Percentiles rank a stretch among this genome's conserved stretches.
These are phyloP conservation scores for Lactarius hengduanensis DNA, from an alignment of 768 basidiomycete genomes.

Conservation along the genomic window DNA sequence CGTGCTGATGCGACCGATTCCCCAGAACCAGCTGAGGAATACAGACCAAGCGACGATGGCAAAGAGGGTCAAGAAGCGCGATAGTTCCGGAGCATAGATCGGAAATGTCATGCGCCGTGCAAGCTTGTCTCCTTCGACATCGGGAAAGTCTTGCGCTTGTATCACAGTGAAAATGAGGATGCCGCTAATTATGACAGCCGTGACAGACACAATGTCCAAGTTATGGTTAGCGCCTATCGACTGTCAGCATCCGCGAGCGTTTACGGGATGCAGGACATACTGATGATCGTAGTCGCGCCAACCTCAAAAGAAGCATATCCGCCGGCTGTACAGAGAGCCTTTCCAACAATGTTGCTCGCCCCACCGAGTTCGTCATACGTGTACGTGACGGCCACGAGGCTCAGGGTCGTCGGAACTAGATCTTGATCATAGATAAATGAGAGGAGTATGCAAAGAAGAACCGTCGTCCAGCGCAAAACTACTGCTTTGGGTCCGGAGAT, in stretches of 20 bases:
- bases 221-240: slow-evolving; percentile 6
- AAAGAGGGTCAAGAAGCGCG: slow-evolving; percentile 28
- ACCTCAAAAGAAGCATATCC: slow-evolving; percentile 31
- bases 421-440: slow-evolving; percentile 24
- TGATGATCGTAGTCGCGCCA: slow-evolving; percentile 27
- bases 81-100: slow-evolving; percentile 29
- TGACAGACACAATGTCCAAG: slow-evolving; percentile 25
- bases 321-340: slow-evolving; percentile 27
- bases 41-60: slow-evolving; percentile 30
- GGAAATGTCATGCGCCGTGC: slow-evolving; percentile 31
- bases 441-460: slow-evolving; percentile 24
- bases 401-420: slow-evolving; percentile 26
- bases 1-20: slow-evolving; percentile 23
- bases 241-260: not conserved
- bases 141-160: slow-evolving; percentile 32
- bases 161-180: slow-evolving; percentile 30
- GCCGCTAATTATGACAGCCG: slow-evolving; percentile 27
- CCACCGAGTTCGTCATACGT: slow-evolving; percentile 24
- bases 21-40: slow-evolving; percentile 29
- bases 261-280: slow-evolving; percentile 11
- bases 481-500: slow-evolving; percentile 26
- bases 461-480: slow-evolving; percentile 28
- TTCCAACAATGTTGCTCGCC: slow-evolving; percentile 21
- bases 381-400: slow-evolving; percentile 29
- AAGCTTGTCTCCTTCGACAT: slow-evolving; percentile 31